Percentiles rank a stretch among this genome's conserved stretches.
These are phyloP conservation scores for Paramecium primaurelia DNA, from an alignment of 73 alveolate genomes.

Conservation along the genomic window DNA sequence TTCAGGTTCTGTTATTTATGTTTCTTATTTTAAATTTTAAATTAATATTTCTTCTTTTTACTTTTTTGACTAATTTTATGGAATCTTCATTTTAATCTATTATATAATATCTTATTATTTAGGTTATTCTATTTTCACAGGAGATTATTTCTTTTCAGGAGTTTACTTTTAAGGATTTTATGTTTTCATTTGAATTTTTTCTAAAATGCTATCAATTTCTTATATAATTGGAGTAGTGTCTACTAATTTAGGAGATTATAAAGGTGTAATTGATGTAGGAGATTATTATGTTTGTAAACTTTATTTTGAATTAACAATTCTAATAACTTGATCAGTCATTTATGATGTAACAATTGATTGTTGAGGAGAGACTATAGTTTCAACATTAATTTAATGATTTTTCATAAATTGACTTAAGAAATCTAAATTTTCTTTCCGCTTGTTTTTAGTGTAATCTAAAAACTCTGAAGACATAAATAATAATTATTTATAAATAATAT, in stretches of 20 bases:
- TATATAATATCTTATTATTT: not conserved
- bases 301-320: not conserved
- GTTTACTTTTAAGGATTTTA: not conserved
- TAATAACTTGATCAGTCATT: constrained; percentile 1
- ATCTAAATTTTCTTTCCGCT: not conserved
- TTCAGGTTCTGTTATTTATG: not conserved
- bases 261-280: not conserved
- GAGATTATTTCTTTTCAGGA: not conserved
- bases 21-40: not conserved
- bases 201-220: constrained; percentile 7
- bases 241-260: not conserved
- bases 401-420: not conserved
- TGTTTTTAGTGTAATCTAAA: constrained; percentile 6
- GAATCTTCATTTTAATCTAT: not conserved
- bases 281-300: not conserved
- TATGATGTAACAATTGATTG: not conserved
- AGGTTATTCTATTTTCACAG: not conserved
- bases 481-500: not conserved
- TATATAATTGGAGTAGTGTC: not conserved
- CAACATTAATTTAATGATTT: constrained; percentile 11
- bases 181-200: not conserved
- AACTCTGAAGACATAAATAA: not conserved
- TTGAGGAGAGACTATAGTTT: not conserved
- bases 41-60: not conserved
- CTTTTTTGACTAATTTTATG: not conserved